Evolutionary conservation across 225 moss, liverwort and hornwort genomes (phyloP).

Genomic region (Physcomitrellopsis africana): DNA sequence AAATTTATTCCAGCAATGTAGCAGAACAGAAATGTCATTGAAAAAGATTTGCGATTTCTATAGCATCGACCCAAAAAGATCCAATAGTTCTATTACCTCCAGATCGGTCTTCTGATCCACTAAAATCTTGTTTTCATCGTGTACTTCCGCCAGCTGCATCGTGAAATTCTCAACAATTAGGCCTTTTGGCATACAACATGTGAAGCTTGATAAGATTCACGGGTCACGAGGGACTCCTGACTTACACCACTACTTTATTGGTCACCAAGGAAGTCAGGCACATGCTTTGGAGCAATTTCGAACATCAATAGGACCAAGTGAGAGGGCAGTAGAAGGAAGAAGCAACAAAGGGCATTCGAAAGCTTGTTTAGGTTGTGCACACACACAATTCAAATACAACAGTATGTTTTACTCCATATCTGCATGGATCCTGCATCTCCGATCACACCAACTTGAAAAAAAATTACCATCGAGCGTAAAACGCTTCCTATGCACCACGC

Average conservation of each 20-base stretch:
- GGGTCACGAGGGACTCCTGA: slow-evolving; percentile 19
- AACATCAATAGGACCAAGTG: slow-evolving; percentile 29
- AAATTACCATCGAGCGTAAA: slow-evolving; percentile 30
- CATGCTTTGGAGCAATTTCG: slow-evolving; percentile 28
- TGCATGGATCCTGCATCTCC: slow-evolving; percentile 28
- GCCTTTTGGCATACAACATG: slow-evolving; percentile 2
- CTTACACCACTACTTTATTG: slow-evolving; percentile 25
- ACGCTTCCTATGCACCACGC: slow-evolving; percentile 29
- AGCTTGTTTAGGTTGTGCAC: slow-evolving; percentile 20
- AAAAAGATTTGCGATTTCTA: slow-evolving; percentile 12
- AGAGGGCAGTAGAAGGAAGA: slow-evolving; percentile 29
- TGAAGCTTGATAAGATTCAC: slow-evolving; percentile 19
- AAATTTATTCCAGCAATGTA: slow-evolving; percentile 23
- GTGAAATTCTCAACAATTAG: slow-evolving; percentile 40
- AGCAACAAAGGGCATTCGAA: slow-evolving; percentile 12
- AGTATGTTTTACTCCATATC: slow-evolving; percentile 26
- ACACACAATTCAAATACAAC: slow-evolving; percentile 20
- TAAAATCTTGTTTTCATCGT: slow-evolving; percentile 49
- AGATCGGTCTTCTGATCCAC: slow-evolving; percentile 52
- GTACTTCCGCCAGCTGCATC: slow-evolving; percentile 60
- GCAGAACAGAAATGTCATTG: slow-evolving; percentile 11
- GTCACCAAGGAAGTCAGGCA: slow-evolving; percentile 23
- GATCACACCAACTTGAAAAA: slow-evolving; percentile 19
- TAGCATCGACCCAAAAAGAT: slow-evolving; percentile 22
- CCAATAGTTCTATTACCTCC: slow-evolving; percentile 41